Evolutionary conservation across 2,329 filamentous ascomycete genomes (phyloP), one percentile per base, ranked within the genome.

Genomic region (Fusarium sp.): DNA sequence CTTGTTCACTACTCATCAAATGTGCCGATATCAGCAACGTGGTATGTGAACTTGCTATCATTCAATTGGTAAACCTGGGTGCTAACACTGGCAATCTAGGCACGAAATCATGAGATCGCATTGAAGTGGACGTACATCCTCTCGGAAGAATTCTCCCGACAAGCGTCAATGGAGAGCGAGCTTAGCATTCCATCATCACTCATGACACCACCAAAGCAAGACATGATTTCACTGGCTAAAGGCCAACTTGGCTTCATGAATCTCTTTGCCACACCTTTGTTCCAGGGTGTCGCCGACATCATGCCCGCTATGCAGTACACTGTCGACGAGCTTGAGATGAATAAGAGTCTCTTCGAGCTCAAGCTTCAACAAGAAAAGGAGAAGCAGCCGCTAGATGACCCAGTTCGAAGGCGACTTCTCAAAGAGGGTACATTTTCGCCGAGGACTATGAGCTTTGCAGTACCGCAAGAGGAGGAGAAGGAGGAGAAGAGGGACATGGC

Each of bases 21-120:
- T 98, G 96, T 76, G 96, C 96, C 38, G 96, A 99, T 78, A 98
- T 99, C 75, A 97, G 95, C 81, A 99, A 99, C 77, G 96, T 98
- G 77, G 92, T 95, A 85, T 78, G 92, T 90, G 34, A 10, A 42
- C 10, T 8, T 32, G 10, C 17, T 32, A 9, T 19, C 7, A 26
- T 21, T 48, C 32, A 21, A 23, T 11, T 14, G 12, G 9, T 26
- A 46, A 15, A 7, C 23, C 26, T 42, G 10, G 38, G 24, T 50
- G 38, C 61, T 73, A 73, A 77, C 75, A 50, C 28, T 74, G 70
- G 19, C 20, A 48, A 30, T 52, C n/a, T 66, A 95, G 92, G 94
- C 94, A 54, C 89, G 96, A 56, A 91, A 89, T 56, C 94, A 96
- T 76, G 86, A 91, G 56, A 88, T 94, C 24, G 96, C 96, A 21